Percentiles rank a stretch among this genome's conserved stretches.
Conservation (phyloP, 2,329 filamentous ascomycete species). For the Aureobasidium sp. region DNA sequence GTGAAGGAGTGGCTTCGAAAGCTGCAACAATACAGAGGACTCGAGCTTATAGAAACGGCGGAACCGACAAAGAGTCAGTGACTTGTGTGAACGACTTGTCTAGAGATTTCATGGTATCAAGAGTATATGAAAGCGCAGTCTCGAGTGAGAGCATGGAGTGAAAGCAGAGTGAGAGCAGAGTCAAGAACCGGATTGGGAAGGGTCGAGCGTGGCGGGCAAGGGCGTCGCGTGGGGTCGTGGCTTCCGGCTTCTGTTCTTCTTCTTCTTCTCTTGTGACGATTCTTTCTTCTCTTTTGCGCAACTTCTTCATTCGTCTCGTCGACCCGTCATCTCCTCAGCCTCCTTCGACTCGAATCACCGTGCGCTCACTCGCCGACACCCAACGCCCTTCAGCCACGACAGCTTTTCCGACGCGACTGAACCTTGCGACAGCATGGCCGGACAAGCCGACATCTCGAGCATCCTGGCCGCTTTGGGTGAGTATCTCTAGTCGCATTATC, state of each 20-base stretch:
- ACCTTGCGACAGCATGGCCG: constrained; percentile 34
- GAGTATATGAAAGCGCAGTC: no score
- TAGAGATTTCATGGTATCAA: no score
- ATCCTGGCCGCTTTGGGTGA: constrained; percentile 47
- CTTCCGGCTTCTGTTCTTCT: background rate
- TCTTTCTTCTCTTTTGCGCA: background rate
- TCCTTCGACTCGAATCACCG: background rate
- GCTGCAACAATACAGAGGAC: background rate
- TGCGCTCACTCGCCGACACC: background rate
- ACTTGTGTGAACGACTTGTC: no score
- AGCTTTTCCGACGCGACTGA: background rate
- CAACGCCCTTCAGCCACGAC: background rate
- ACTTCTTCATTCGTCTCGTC: background rate
- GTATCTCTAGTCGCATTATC: constrained; percentile 6
- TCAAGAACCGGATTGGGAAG: constrained; percentile 1
- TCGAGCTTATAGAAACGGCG: no score
- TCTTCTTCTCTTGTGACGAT: constrained; percentile 6
- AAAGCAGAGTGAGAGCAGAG: no score
- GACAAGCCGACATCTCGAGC: constrained; percentile 43
- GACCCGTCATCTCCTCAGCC: background rate
- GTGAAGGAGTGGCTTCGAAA: background rate
- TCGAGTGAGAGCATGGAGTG: no score
- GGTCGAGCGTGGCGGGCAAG: background rate
- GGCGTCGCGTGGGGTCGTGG: constrained; percentile 7
- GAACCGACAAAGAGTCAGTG: no score